Percentiles rank a stretch among this genome's conserved stretches.
phyloP scores from a whole-genome alignment of 1,284 basidiomycete species.

The Exsudoporus floridanus region DNA sequence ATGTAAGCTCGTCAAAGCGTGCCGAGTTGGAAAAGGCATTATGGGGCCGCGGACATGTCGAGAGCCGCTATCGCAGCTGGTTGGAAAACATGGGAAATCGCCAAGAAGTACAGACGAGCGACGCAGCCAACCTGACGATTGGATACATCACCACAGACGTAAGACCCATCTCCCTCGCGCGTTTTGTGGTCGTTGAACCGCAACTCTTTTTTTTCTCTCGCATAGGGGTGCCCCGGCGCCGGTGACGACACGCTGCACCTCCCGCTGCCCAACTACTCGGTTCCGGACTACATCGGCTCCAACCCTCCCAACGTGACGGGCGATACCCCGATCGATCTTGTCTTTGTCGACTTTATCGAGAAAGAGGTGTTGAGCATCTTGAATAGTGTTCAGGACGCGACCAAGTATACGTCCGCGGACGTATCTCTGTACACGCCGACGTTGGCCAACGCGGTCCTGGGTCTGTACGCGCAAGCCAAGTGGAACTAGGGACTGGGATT shows the following conservation, averaged over 20 bases:
- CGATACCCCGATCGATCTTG: constrained; percentile 59
- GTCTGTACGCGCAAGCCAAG: constrained; percentile 55
- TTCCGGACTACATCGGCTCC: constrained; percentile 60
- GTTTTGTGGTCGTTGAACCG: neutral
- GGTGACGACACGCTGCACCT: constrained; percentile 68
- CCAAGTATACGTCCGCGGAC: constrained; percentile 51
- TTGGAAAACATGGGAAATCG: constrained; percentile 52
- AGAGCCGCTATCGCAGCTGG: constrained; percentile 52
- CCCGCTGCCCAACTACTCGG: constrained; percentile 54
- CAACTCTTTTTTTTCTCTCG: neutral
- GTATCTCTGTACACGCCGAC: constrained; percentile 52
- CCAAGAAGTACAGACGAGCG: constrained; percentile 26
- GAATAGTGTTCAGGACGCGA: constrained; percentile 51
- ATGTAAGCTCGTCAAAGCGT: constrained; percentile 39
- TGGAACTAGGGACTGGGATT: constrained; percentile 51
- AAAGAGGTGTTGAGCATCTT: constrained; percentile 50
- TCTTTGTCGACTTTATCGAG: constrained; percentile 70
- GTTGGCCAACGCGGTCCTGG: constrained; percentile 51
- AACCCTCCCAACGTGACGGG: constrained; percentile 49
- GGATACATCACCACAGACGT: constrained; percentile 76
- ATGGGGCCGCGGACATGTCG: constrained; percentile 53
- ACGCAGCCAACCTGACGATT: constrained; percentile 48
- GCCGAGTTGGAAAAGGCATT: constrained; percentile 40
- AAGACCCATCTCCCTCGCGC: constrained; percentile 25
- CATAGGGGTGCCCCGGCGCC: constrained; percentile 62